Evolutionary conservation across 495 filamentous ascomycete genomes (phyloP).

Genomic region (Lophiotrema nucula): DNA sequence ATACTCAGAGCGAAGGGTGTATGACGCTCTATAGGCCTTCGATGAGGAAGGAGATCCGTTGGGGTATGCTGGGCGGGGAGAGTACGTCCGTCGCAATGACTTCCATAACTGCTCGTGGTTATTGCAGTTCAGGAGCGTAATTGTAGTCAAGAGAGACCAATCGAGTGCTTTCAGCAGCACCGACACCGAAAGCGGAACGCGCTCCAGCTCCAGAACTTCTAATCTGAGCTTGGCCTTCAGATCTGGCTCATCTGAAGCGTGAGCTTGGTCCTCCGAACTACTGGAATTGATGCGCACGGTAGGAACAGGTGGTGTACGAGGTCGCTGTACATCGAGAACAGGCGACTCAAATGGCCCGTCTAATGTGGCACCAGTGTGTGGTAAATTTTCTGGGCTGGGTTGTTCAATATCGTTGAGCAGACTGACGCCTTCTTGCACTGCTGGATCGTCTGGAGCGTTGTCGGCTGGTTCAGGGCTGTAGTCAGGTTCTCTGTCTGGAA

Average conservation of each 20-base stretch:
- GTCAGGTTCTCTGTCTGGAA: constrained; percentile 20
- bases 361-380: background rate
- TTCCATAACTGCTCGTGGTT: constrained; percentile 82
- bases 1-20: constrained; percentile 52
- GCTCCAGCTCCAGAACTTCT: constrained; percentile 77
- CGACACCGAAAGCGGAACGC: constrained; percentile 69
- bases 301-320: background rate
- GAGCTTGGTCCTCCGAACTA: background rate
- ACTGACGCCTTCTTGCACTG: constrained; percentile 21
- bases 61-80: constrained; percentile 50
- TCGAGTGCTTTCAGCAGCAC: constrained; percentile 72
- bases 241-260: constrained; percentile 1
- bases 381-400: background rate
- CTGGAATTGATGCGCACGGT: background rate
- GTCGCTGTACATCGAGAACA: background rate
- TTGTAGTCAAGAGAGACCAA: constrained; percentile 70
- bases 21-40: constrained; percentile 34
- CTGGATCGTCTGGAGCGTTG: background rate
- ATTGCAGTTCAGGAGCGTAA: constrained; percentile 79
- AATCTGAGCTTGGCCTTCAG: constrained; percentile 58
- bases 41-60: constrained; percentile 26
- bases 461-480: constrained; percentile 1
- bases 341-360: background rate
- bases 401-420: constrained; percentile 1
- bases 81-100: constrained; percentile 68